These are phyloP conservation scores for Diospyros lotus DNA, from an alignment of 148 eudicot species.

Conservation along the genomic window DNA sequence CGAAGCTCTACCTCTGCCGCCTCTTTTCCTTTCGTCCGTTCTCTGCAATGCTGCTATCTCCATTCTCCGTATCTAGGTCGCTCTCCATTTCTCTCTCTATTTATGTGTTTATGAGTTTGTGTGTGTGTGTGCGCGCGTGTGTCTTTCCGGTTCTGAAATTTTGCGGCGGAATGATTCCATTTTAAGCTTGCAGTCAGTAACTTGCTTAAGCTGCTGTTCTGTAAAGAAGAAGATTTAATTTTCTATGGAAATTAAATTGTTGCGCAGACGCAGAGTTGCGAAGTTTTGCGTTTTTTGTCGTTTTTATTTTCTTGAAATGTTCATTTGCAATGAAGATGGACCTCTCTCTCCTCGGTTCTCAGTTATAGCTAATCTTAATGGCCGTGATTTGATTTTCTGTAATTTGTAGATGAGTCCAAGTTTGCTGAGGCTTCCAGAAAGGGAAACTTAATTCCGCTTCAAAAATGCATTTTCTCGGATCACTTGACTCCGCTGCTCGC, in stretches of 20 bases:
- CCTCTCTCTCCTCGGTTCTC: not conserved
- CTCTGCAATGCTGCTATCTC: conserved; percentile 26
- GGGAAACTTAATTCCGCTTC: conserved; percentile 61
- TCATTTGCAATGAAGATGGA: not conserved
- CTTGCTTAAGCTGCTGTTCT: no score
- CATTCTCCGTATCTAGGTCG: conserved; percentile 29
- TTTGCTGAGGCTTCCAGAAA: conserved; percentile 46
- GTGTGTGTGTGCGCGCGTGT: not conserved
- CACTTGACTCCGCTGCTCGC: conserved; percentile 81
- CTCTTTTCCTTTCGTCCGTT: conserved; percentile 11
- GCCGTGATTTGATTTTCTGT: not conserved
- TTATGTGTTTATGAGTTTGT: not conserved
- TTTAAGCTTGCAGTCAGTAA: no score
- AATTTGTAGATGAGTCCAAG: conserved; percentile 31
- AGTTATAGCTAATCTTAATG: not conserved
- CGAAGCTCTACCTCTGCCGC: conserved; percentile 2
- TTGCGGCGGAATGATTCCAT: no score
- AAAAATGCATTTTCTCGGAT: conserved; percentile 61
- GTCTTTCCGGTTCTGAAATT: no score
- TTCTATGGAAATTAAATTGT: not conserved
- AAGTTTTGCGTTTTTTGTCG: no score
- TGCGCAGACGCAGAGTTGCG: no score
- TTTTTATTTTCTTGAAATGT: not conserved
- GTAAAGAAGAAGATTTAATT: not conserved
- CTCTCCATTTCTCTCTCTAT: not conserved